phyloP scores from a whole-genome alignment of 768 basidiomycete genomes.

The Calocybe cyanea region DNA sequence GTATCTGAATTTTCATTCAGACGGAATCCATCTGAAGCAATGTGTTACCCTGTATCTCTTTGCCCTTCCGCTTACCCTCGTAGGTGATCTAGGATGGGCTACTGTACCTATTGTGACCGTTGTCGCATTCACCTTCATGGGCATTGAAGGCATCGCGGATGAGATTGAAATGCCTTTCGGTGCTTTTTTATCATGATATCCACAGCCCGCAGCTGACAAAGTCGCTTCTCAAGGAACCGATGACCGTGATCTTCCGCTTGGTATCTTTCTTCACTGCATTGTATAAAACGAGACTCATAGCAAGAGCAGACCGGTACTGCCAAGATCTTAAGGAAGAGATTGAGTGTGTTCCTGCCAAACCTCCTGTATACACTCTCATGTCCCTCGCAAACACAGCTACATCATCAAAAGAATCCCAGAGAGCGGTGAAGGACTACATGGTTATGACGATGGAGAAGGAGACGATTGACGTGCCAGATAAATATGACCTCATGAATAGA shows the following conservation, averaged over 20 bases:
- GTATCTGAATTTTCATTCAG: slow-evolving; percentile 29
- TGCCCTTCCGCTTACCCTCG: slow-evolving; percentile 82
- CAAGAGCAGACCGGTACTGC: slow-evolving; percentile 68
- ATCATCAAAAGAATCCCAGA: slow-evolving; percentile 69
- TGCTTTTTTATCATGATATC: slow-evolving; percentile 24
- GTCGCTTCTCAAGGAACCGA: slow-evolving; percentile 48
- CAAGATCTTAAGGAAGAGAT: slow-evolving; percentile 84
- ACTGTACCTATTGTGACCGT: slow-evolving; percentile 84
- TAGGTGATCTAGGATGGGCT: slow-evolving; percentile 78
- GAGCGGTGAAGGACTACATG: slow-evolving; percentile 65
- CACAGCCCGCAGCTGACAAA: background rate
- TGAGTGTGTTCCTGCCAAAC: slow-evolving; percentile 49
- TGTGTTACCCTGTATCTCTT: slow-evolving; percentile 92
- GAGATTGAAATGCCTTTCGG: slow-evolving; percentile 96
- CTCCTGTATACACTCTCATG: slow-evolving; percentile 6
- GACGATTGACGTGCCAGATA: slow-evolving; percentile 54
- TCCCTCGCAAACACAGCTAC: slow-evolving; percentile 42
- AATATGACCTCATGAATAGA: slow-evolving; percentile 7
- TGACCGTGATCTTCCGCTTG: slow-evolving; percentile 68
- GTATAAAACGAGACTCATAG: too few species aligned
- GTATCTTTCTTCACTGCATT: slow-evolving; percentile 32
- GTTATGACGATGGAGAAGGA: slow-evolving; percentile 79
- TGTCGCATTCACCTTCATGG: slow-evolving; percentile 88
- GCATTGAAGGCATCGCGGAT: slow-evolving; percentile 93
- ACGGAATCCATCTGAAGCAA: slow-evolving; percentile 92